Conservation (phyloP, 805 yeast species). For the Blastobotrys chiropterorum region DNA sequence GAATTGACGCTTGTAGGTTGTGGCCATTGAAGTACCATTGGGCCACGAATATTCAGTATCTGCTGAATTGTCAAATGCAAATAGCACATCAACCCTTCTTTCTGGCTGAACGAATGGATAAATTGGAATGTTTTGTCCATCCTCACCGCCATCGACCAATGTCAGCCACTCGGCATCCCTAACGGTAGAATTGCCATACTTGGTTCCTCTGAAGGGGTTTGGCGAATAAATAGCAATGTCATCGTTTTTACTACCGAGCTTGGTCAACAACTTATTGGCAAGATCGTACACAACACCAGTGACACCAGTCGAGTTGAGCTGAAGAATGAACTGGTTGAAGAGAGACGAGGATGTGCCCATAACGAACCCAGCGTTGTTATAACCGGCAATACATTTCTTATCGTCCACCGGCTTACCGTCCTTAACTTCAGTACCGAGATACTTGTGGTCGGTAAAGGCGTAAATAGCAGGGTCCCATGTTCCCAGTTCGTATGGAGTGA, state of each 20-base stretch:
- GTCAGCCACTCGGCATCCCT: slow-evolving; percentile 37
- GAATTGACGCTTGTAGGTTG: slow-evolving; percentile 57
- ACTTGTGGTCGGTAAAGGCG: slow-evolving; percentile 59
- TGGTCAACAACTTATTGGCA: slow-evolving; percentile 40
- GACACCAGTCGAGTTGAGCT: slow-evolving; percentile 48
- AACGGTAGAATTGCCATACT: slow-evolving; percentile 35
- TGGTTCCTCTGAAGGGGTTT: slow-evolving; percentile 57
- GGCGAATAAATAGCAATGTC: slow-evolving; percentile 69
- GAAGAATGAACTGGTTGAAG: slow-evolving; percentile 61
- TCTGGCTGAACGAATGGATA: slow-evolving; percentile 54
- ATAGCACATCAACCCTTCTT: slow-evolving; percentile 54
- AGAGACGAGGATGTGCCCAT: slow-evolving; percentile 79
- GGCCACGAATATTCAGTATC: slow-evolving; percentile 59
- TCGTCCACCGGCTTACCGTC: slow-evolving; percentile 49
- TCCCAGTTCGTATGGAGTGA: slow-evolving; percentile 68
- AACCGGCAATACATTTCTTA: slow-evolving; percentile 55
- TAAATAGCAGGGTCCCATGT: slow-evolving; percentile 78
- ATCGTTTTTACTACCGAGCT: slow-evolving; percentile 42
- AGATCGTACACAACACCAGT: slow-evolving; percentile 43
- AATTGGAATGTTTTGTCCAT: slow-evolving; percentile 57
- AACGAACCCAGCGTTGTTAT: slow-evolving; percentile 75
- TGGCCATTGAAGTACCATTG: slow-evolving; percentile 53
- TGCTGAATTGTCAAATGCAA: slow-evolving; percentile 65
- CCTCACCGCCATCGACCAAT: slow-evolving; percentile 72
- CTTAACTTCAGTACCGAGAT: slow-evolving; percentile 59